A percentile compares a stretch with the other conserved stretches of the same genome.
Evolutionary conservation across 2,329 filamentous ascomycete species (phyloP).

Genomic region (Apiospora rasikravindrae): DNA sequence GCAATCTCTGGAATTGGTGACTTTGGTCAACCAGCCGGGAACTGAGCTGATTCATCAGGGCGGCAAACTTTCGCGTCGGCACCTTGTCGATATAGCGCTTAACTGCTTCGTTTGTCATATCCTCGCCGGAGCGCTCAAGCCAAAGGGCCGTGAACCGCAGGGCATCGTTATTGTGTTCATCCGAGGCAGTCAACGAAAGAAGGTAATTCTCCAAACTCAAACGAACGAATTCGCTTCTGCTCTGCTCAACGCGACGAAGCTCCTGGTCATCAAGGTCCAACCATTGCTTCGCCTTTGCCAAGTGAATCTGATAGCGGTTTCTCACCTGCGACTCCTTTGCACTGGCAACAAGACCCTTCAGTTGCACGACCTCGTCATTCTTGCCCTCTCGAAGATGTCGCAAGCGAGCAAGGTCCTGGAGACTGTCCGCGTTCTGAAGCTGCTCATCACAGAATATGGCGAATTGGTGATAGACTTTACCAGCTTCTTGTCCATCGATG

Average conservation of each 20-base stretch:
- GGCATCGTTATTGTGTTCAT: constrained; percentile 87
- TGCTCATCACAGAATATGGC: constrained; percentile 95
- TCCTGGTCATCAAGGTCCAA: constrained; percentile 89
- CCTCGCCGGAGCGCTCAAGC: constrained; percentile 83
- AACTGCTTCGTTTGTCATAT: constrained; percentile 79
- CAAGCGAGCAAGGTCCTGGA: constrained; percentile 84
- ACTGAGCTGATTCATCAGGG: constrained; percentile 93
- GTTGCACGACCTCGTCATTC: constrained; percentile 76
- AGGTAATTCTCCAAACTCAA: constrained; percentile 94
- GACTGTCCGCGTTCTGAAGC: constrained; percentile 81
- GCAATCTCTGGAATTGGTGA: constrained; percentile 74
- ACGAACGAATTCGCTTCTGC: constrained; percentile 81
- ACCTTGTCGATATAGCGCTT: constrained; percentile 72
- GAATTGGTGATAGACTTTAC: constrained; percentile 92
- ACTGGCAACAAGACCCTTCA: constrained; percentile 64
- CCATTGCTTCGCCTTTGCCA: constrained; percentile 82
- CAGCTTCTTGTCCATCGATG: constrained; percentile 73
- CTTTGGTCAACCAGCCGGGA: constrained; percentile 81
- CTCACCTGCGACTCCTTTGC: constrained; percentile 58
- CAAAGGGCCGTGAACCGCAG: constrained; percentile 93
- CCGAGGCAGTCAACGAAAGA: constrained; percentile 80
- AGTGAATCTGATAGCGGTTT: constrained; percentile 62
- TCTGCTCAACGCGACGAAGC: constrained; percentile 77
- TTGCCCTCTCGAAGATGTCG: constrained; percentile 81
- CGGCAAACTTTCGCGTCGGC: constrained; percentile 88